phyloP scores from a whole-genome alignment of 495 filamentous ascomycete genomes.

The Sabuloglossum arenarium region DNA sequence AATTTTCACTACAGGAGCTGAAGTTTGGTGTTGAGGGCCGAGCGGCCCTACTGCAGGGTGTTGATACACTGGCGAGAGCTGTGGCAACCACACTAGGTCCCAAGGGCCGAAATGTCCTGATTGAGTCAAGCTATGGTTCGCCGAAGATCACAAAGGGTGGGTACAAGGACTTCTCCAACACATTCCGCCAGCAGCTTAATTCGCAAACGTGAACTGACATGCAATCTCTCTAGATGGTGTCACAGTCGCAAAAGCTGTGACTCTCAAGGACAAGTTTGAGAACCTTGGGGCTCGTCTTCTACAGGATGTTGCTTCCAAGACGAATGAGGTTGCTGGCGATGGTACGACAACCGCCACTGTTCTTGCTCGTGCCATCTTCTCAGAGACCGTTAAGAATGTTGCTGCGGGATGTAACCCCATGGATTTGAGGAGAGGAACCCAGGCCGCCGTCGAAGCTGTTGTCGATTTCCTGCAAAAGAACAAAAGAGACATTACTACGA shows the following conservation, averaged over 20 bases:
- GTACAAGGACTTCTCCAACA: slow-evolving; percentile 9
- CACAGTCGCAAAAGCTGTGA: slow-evolving; percentile 79
- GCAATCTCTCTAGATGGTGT: slow-evolving; percentile 50
- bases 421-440: slow-evolving; percentile 91
- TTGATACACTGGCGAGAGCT: slow-evolving; percentile 90
- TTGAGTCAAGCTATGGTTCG: slow-evolving; percentile 92
- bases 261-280: slow-evolving; percentile 96
- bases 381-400: slow-evolving; percentile 99
- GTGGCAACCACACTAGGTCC: slow-evolving; percentile 92
- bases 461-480: slow-evolving; percentile 84
- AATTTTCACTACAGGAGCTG: slow-evolving; percentile 44
- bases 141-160: slow-evolving; percentile 98
- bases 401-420: slow-evolving; percentile 99
- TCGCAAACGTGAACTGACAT: neutral
- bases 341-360: slow-evolving; percentile 96
- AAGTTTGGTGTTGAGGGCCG: slow-evolving; percentile 96
- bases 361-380: slow-evolving; percentile 95
- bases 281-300: slow-evolving; percentile 93
- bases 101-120: slow-evolving; percentile 94
- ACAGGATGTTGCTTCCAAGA: slow-evolving; percentile 97
- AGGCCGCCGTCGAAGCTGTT: slow-evolving; percentile 86
- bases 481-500: slow-evolving; percentile 93
- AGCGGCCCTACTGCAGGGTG: slow-evolving; percentile 73
- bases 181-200: neutral
- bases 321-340: slow-evolving; percentile 95